Conservation (phyloP, 805 yeast species). For the Lipomyces lipofer region DNA sequence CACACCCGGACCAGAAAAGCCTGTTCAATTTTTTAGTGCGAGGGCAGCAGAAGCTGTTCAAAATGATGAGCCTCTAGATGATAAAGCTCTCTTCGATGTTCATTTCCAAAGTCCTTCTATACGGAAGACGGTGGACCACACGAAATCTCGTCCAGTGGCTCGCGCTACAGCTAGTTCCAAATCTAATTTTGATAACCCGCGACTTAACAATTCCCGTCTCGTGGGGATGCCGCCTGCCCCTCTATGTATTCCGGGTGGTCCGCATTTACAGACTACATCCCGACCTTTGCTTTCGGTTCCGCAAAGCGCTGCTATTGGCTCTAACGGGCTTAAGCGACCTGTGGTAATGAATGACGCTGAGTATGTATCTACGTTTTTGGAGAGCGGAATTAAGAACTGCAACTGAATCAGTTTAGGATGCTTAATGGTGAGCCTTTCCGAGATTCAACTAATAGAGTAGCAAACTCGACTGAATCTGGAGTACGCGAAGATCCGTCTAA, state of each 20-base stretch:
- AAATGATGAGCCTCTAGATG: constrained; percentile 30
- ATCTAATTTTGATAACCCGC: constrained; percentile 12
- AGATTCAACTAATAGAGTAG: too few relatives aligned
- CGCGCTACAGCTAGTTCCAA: constrained; percentile 1
- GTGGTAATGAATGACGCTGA: neutral
- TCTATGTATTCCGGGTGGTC: neutral
- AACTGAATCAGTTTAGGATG: too few relatives aligned
- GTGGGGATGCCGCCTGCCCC: constrained; percentile 21
- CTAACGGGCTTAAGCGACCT: neutral
- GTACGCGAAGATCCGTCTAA: too few relatives aligned
- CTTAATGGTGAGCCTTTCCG: too few relatives aligned
- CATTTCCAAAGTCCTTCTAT: constrained; percentile 34
- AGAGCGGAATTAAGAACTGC: too few relatives aligned
- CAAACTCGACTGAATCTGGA: too few relatives aligned
- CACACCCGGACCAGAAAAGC: neutral
- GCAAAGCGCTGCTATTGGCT: neutral
- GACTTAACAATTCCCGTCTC: neutral
- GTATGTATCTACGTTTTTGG: neutral
- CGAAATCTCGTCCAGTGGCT: constrained; percentile 33
- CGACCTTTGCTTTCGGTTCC: neutral
- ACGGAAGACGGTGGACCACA: constrained; percentile 36
- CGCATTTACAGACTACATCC: too few relatives aligned
- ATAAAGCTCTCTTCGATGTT: constrained; percentile 33
- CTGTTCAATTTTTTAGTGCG: constrained; percentile 34
- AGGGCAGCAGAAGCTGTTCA: constrained; percentile 37